Percentiles rank a stretch among this genome's conserved stretches.
Evolutionary conservation across 2,329 filamentous ascomycete genomes (phyloP).

Genomic region (Phyllosticta capitalensis): DNA sequence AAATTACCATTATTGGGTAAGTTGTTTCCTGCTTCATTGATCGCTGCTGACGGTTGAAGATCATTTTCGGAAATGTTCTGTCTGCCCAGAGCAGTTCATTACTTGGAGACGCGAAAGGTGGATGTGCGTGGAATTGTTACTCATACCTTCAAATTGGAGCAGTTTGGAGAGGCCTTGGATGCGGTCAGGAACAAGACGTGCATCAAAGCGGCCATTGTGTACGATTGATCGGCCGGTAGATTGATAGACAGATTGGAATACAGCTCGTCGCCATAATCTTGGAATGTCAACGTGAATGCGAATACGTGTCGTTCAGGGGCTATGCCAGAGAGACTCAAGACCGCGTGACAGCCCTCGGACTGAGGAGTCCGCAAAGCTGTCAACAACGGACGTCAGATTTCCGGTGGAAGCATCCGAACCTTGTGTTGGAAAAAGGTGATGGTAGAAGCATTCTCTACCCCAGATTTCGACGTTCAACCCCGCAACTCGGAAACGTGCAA

Average conservation of each 20-base stretch:
- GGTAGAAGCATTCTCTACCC: background rate
- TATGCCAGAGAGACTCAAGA: background rate
- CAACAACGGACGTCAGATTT: background rate
- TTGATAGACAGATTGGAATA: background rate
- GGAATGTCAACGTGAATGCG: background rate
- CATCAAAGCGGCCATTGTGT: conserved; percentile 66
- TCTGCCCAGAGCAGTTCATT: conserved; percentile 21
- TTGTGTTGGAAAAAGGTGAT: background rate
- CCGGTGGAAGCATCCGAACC: background rate
- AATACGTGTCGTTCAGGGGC: background rate
- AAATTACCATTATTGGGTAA: conserved; percentile 60
- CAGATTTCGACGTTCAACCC: background rate
- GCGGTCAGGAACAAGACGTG: conserved; percentile 62
- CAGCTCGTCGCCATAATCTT: background rate
- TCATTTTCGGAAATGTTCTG: conserved; percentile 56
- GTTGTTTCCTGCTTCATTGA: background rate
- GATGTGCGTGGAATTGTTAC: conserved; percentile 61
- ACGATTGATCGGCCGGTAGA: conserved; percentile 35
- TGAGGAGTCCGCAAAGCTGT: background rate
- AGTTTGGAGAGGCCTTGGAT: conserved; percentile 61
- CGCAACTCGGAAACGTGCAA: background rate
- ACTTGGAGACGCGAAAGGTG: conserved; percentile 49
- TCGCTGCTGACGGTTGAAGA: background rate
- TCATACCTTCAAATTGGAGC: conserved; percentile 63
- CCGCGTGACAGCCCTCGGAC: background rate